Conservation (phyloP, 2,329 filamentous ascomycete genomes). For the Neofusicoccum parvum region DNA sequence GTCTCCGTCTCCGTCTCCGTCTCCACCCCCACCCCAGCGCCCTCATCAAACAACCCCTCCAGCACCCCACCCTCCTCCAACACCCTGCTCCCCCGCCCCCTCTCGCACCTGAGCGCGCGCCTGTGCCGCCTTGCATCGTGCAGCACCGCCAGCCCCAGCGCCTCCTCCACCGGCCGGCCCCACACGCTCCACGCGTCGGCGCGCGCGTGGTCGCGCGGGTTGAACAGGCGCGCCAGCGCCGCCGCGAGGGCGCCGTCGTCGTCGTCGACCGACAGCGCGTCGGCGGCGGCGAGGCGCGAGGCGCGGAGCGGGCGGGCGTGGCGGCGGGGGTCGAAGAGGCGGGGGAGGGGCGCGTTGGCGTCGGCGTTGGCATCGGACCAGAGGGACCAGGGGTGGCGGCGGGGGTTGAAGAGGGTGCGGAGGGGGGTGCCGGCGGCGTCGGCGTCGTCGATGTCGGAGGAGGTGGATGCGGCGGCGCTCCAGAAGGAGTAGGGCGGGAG, state of each 20-base stretch:
- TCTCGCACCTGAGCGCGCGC: neutral
- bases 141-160: neutral
- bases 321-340: neutral
- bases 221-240: neutral
- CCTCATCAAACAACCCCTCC: neutral
- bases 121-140: neutral
- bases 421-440: neutral
- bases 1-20: no score
- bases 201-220: neutral
- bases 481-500: neutral
- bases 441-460: neutral
- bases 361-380: neutral
- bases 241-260: no score
- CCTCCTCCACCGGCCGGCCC: neutral
- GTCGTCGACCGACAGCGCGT: neutral
- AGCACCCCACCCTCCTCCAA: neutral
- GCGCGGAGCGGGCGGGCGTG: neutral
- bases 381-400: neutral
- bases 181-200: neutral
- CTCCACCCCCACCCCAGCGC: no score
- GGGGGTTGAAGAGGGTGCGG: neutral
- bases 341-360: slow-evolving; percentile 23
- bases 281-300: slow-evolving; percentile 23
- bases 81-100: neutral
- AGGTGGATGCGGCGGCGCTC: neutral